These are phyloP conservation scores for Sporothrix humicola DNA, from an alignment of 2,329 filamentous ascomycete genomes.

Conservation along the genomic window DNA sequence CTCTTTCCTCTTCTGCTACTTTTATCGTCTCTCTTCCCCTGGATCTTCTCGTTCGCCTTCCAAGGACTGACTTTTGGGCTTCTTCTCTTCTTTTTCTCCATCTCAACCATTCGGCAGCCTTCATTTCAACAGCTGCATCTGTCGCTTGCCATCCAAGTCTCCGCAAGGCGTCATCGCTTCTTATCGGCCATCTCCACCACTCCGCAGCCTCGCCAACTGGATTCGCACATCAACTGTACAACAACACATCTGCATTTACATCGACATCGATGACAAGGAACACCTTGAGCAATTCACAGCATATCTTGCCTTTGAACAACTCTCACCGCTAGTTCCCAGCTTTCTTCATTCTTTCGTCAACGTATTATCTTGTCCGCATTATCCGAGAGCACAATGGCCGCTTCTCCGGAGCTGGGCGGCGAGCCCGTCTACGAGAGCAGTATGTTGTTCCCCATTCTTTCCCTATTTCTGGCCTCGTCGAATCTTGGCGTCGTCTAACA, in stretches of 20 bases:
- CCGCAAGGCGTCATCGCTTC: not conserved
- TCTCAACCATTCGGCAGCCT: not conserved
- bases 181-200: not conserved
- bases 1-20: conserved; percentile 13
- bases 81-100: not conserved
- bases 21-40: not conserved
- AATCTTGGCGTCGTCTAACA: conserved; percentile 13
- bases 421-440: conserved; percentile 11
- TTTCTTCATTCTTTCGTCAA: not conserved
- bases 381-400: not conserved
- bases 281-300: not conserved
- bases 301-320: not conserved
- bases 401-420: conserved; percentile 7
- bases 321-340: not conserved
- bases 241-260: not conserved
- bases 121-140: not conserved
- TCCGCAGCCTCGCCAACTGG: not conserved
- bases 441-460: not conserved
- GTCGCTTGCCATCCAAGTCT: too few relatives aligned
- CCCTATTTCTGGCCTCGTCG: not conserved
- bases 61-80: not conserved
- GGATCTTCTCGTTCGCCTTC: not conserved
- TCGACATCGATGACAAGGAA: not conserved
- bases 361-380: too few relatives aligned
- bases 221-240: not conserved